phyloP scores from a whole-genome alignment of 139 green algal genomes.

The Auxenochlorella protothecoides region DNA sequence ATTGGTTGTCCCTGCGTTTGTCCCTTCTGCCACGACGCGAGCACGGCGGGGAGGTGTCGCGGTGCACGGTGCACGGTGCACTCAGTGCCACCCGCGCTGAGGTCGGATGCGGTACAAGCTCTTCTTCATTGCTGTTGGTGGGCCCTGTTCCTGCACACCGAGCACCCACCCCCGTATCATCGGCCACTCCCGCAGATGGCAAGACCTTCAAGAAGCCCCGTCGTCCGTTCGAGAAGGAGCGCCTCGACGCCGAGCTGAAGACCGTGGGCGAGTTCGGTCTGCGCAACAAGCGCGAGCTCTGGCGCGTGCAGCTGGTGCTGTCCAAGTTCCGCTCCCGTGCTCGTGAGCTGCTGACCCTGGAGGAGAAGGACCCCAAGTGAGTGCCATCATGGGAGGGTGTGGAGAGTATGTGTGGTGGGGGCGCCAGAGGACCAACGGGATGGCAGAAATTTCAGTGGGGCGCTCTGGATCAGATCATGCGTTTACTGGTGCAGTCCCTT shows the following conservation, averaged over 20 bases:
- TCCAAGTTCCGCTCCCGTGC: constrained; percentile 82
- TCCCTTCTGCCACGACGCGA: background rate
- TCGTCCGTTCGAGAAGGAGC: constrained; percentile 99
- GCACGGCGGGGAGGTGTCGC: background rate
- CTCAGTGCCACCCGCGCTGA: no score
- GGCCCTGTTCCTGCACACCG: no score
- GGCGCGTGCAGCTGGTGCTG: constrained; percentile 88
- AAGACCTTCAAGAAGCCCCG: constrained; percentile 99
- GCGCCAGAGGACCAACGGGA: no score
- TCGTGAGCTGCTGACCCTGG: constrained; percentile 88
- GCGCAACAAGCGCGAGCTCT: constrained; percentile 99
- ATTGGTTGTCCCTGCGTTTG: background rate
- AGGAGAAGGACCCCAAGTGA: constrained; percentile 86
- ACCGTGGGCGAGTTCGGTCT: constrained; percentile 98
- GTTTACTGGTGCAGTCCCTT: no score
- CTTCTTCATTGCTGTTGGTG: background rate
- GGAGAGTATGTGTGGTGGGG: no score
- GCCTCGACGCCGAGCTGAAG: constrained; percentile 97
- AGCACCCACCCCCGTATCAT: background rate
- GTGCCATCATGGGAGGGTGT: background rate
- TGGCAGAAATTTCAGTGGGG: no score
- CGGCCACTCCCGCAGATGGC: constrained; percentile 54
- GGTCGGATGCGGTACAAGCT: background rate
- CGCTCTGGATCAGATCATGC: no score
- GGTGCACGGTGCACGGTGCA: background rate